These are phyloP conservation scores for Adiantum capillusveneris DNA, from an alignment of 75 land plant species.

Conservation along the genomic window DNA sequence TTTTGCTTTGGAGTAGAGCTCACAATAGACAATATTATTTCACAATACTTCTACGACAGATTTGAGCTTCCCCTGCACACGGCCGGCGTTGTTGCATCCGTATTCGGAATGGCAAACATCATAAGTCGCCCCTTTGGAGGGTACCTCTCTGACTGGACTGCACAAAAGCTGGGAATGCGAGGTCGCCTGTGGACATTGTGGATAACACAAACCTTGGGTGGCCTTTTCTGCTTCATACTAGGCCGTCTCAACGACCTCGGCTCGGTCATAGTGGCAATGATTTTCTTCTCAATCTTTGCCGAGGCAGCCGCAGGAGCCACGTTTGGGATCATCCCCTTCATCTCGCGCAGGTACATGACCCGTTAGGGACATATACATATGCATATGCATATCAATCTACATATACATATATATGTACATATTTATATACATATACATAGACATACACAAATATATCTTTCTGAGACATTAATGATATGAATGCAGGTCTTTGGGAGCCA, in stretches of 20 bases:
- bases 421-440: no score
- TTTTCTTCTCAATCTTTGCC: slow-evolving; percentile 64
- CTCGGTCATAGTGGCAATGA: slow-evolving; percentile 44
- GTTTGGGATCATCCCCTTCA: slow-evolving; percentile 77
- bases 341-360: slow-evolving; percentile 40
- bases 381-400: no score
- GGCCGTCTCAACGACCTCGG: slow-evolving; percentile 39
- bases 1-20: slow-evolving; percentile 68
- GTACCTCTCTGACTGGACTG: slow-evolving; percentile 37
- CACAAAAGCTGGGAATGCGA: slow-evolving; percentile 49
- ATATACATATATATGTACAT: no score
- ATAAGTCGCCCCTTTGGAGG: slow-evolving; percentile 66
- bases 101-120: slow-evolving; percentile 60
- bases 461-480: no score
- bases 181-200: slow-evolving; percentile 74
- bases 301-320: slow-evolving; percentile 82
- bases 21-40: slow-evolving; percentile 53
- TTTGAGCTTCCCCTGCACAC: slow-evolving; percentile 52
- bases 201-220: slow-evolving; percentile 69
- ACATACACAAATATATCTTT: no score
- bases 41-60: slow-evolving; percentile 65
- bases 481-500: slow-evolving; percentile 49
- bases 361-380: no score
- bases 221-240: slow-evolving; percentile 52
- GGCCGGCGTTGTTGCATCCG: slow-evolving; percentile 58